Base-by-base conservation (phyloP, 441 rosid species). In the Eutrema salsugineum region DNA sequence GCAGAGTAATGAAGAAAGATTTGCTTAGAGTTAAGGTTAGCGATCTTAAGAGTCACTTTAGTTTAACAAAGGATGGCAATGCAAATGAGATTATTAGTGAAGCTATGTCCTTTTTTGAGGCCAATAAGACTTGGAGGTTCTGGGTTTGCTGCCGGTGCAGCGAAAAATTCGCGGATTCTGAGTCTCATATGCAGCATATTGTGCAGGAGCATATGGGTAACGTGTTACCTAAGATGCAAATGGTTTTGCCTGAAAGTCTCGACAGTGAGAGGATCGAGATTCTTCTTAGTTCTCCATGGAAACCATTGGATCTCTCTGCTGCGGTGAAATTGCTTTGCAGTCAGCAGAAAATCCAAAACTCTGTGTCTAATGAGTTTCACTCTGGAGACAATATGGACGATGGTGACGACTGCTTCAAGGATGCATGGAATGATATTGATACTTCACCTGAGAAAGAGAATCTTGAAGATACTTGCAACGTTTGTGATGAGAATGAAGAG, bases 381-480 rank as follows among this genome's bases (percentile, higher is more conserved):
- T 68, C 72, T 1, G 80, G 75, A 35, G 80, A 77, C 66, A 78
- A 59, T 61, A 51, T 63, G 38, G 90, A 88, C 32, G 93, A 84
- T 56, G 79, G 77, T 76, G 85, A 84, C 49, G 89, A 87, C 67
- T 86, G 83, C 80, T 88, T 94, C 70, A 82, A 82, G 79, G 93
- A 89, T 86, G 97, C 93, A 32, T 83, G 94, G 87, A 70, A 76
- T 56, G 94, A 86, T 84, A 84, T 89, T 56, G 94, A 86, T 84
- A 84, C 90, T 74, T 83, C 93, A 58, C 86, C 84, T 0, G 87
- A 84, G 66, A 90, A 88, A 80, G 91, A 81, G 63, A 83, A 70
- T 55, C 43, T 68, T 54, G 81, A 71, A 66, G 88, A 84, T 62
- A 42, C 66, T 62, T 83, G 64, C 77, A 83, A 56, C 57, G 82